These are phyloP conservation scores for Trichoderma asperelloides DNA, from an alignment of 495 filamentous ascomycete genomes.

Conservation along the genomic window DNA sequence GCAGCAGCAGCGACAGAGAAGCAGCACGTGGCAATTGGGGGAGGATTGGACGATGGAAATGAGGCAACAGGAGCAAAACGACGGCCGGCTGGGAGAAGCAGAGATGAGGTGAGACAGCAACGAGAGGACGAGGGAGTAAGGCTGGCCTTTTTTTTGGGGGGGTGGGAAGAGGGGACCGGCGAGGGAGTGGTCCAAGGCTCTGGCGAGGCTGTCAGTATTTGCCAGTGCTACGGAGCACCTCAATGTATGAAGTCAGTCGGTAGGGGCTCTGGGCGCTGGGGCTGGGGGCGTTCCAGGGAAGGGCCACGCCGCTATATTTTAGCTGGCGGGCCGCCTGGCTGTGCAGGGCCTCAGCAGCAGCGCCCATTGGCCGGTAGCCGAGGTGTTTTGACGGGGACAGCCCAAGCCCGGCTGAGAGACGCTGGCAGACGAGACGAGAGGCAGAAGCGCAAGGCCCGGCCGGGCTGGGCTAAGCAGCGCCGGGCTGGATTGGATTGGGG, in stretches of 20 bases:
- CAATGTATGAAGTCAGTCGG: background rate
- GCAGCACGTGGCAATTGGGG: background rate
- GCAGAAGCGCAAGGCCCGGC: no score
- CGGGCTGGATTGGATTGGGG: no score
- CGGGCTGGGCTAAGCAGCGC: no score
- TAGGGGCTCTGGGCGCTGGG: background rate
- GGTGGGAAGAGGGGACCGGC: background rate
- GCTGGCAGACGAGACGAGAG: background rate
- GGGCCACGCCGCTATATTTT: constrained; percentile 3
- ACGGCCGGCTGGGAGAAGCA: constrained; percentile 5
- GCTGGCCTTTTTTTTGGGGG: background rate
- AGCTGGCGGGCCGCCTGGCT: constrained; percentile 6
- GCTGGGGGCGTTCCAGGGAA: background rate
- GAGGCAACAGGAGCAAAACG: background rate
- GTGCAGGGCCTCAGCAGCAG: background rate
- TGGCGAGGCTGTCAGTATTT: constrained; percentile 4
- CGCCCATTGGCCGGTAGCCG: background rate
- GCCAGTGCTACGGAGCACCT: background rate
- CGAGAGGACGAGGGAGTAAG: background rate
- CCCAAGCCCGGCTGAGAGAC: background rate
- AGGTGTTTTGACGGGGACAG: background rate
- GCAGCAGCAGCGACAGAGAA: background rate
- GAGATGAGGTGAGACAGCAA: constrained; percentile 8
- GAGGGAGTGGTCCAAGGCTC: background rate
- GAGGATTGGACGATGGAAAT: background rate